Percentiles rank a stretch among this genome's conserved stretches.
Evolutionary conservation across 108 stramenopile genomes (phyloP).

Genomic region (Nannochloropsis granulata): DNA sequence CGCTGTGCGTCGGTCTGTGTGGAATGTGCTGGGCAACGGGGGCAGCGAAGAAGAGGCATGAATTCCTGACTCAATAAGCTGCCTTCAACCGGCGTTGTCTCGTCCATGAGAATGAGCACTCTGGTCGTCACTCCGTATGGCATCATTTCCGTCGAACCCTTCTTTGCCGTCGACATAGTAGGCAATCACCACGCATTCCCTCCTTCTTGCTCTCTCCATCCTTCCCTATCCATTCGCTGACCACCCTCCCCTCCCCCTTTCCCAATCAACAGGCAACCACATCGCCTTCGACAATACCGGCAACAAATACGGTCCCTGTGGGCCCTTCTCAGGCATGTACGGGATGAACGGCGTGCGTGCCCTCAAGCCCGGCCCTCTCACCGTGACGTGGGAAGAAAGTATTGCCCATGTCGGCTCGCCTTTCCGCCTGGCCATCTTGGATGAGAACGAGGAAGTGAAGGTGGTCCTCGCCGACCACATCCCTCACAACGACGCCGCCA

Average conservation of each 20-base stretch:
- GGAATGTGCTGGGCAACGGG: no score
- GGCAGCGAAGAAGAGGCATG: no score
- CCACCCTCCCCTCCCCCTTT: not conserved
- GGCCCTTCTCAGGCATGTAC: not conserved
- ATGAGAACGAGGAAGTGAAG: not conserved
- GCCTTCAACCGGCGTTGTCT: no score
- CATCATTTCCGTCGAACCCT: no score
- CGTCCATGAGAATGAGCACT: no score
- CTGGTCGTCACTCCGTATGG: no score
- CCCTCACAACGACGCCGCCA: conserved; percentile 3
- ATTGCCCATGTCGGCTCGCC: conserved; percentile 1
- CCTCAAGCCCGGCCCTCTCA: not conserved
- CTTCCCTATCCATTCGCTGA: no score
- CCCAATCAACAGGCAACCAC: not conserved
- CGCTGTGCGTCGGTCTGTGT: no score
- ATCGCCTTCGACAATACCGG: conserved; percentile 3
- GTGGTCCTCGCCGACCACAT: conserved; percentile 3
- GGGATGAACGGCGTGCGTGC: not conserved
- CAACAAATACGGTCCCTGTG: conserved; percentile 1
- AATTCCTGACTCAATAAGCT: no score
- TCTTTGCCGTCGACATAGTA: no score
- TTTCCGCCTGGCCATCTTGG: conserved; percentile 3
- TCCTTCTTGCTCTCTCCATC: no score
- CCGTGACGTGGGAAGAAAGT: conserved; percentile 1
- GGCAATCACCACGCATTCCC: no score